These are phyloP conservation scores for Colletotrichum chrysophilum DNA, from an alignment of 2,329 filamentous ascomycete genomes.

Conservation along the genomic window DNA sequence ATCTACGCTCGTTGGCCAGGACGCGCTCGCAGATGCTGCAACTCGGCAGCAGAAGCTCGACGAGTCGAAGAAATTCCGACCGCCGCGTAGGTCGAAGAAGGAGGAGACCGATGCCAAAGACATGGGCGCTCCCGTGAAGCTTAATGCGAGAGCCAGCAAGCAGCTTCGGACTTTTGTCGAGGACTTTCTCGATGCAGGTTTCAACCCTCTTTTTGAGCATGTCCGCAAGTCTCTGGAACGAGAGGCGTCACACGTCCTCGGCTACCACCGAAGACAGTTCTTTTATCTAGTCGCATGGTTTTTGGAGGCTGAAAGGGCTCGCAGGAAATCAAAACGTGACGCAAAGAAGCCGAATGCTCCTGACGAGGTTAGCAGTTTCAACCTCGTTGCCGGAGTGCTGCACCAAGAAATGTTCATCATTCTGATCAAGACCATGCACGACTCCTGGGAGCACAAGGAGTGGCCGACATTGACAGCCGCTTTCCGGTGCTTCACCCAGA, in stretches of 20 bases:
- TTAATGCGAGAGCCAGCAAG: slow-evolving; percentile 76
- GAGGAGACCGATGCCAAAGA: slow-evolving; percentile 72
- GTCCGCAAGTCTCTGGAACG: slow-evolving; percentile 89
- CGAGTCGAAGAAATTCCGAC: slow-evolving; percentile 86
- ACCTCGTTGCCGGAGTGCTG: slow-evolving; percentile 85
- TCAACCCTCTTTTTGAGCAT: slow-evolving; percentile 89
- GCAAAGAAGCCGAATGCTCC: slow-evolving; percentile 46
- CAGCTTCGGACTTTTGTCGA: slow-evolving; percentile 84
- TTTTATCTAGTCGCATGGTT: slow-evolving; percentile 96
- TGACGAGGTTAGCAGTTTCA: slow-evolving; percentile 76
- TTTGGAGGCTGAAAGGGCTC: slow-evolving; percentile 79
- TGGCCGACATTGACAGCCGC: slow-evolving; percentile 88
- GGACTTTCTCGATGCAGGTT: slow-evolving; percentile 92
- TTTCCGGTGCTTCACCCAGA: slow-evolving; percentile 95
- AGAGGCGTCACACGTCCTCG: slow-evolving; percentile 81
- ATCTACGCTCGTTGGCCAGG: slow-evolving; percentile 87
- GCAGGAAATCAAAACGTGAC: slow-evolving; percentile 65
- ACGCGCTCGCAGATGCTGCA: slow-evolving; percentile 76
- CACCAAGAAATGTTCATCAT: slow-evolving; percentile 96
- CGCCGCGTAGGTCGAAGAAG: slow-evolving; percentile 68
- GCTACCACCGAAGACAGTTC: slow-evolving; percentile 81
- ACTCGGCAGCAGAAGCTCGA: slow-evolving; percentile 88
- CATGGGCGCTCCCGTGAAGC: slow-evolving; percentile 73
- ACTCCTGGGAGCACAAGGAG: slow-evolving; percentile 79
- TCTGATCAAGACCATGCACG: slow-evolving; percentile 82